Evolutionary conservation across 352 stramenopile genomes (phyloP).

Genomic region (Globisporangium echinulatum): DNA sequence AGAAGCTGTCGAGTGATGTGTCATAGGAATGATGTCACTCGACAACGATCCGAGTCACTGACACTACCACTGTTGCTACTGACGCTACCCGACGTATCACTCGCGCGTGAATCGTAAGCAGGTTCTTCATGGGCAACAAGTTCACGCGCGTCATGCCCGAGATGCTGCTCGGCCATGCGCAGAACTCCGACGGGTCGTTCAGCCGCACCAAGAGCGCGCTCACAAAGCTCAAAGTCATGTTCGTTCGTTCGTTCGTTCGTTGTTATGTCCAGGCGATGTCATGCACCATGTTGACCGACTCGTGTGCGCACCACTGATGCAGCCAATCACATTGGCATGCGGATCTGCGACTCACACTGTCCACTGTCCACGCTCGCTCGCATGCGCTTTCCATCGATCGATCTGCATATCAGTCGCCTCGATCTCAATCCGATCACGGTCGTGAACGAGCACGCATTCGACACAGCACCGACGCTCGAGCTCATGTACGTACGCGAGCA

Average conservation of each 20-base stretch:
- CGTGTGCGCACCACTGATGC: neutral
- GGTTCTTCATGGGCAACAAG: slow-evolving; percentile 66
- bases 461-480: slow-evolving; percentile 39
- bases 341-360: no score
- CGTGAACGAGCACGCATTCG: slow-evolving; percentile 74
- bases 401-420: slow-evolving; percentile 29
- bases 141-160: slow-evolving; percentile 51
- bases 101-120: slow-evolving; percentile 6
- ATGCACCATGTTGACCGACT: neutral
- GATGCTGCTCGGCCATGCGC: slow-evolving; percentile 60
- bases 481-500: slow-evolving; percentile 36
- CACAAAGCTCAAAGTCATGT: slow-evolving; percentile 68
- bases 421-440: slow-evolving; percentile 67
- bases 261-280: no score
- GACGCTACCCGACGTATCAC: no score
- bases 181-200: slow-evolving; percentile 50
- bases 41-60: neutral
- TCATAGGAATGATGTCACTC: no score
- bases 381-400: no score
- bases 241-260: slow-evolving; percentile 7
- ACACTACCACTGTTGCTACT: slow-evolving; percentile 2
- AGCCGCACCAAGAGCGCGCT: slow-evolving; percentile 33
- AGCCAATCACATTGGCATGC: neutral
- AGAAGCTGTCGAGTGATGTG: no score
- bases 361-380: no score